A percentile compares a stretch with the other conserved stretches of the same genome.
Evolutionary conservation across 345 rosid genomes (phyloP).

Genomic region (Aquilaria yunnanensis): DNA sequence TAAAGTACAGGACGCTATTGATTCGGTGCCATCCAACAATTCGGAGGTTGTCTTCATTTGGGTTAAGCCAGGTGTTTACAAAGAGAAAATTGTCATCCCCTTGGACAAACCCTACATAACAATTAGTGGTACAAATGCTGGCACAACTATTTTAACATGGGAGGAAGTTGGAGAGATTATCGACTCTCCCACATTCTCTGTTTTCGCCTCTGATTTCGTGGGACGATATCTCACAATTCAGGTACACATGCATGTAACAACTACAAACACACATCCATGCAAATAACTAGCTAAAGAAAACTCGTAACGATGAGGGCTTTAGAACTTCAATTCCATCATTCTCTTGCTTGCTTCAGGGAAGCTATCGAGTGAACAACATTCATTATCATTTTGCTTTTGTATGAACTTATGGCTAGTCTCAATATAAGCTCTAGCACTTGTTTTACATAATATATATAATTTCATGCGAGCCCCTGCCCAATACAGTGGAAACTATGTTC

Average conservation of each 20-base stretch:
- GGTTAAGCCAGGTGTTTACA: conserved; percentile 70
- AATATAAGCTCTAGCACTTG: not conserved
- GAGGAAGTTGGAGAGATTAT: conserved; percentile 39
- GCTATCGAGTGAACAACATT: too few relatives aligned
- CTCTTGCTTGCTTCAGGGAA: too few relatives aligned
- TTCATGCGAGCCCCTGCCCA: too few relatives aligned
- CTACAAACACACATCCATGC: too few relatives aligned
- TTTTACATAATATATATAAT: too few relatives aligned
- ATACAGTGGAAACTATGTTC: too few relatives aligned
- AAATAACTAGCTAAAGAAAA: too few relatives aligned
- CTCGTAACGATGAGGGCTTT: too few relatives aligned
- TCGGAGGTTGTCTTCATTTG: conserved; percentile 35
- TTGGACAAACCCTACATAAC: conserved; percentile 69
- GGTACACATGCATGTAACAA: conserved; percentile 19
- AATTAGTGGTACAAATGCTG: conserved; percentile 49
- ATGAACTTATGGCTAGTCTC: not conserved
- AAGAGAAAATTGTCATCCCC: conserved; percentile 59
- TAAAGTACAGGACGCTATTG: conserved; percentile 66
- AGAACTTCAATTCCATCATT: too few relatives aligned
- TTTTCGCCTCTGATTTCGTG: conserved; percentile 61
- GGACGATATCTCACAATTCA: conserved; percentile 54
- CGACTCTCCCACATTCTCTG: conserved; percentile 46
- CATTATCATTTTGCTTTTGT: too few relatives aligned
- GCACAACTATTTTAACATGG: conserved; percentile 42
- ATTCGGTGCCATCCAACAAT: conserved; percentile 50